Evolutionary conservation across 2,329 filamentous ascomycete genomes (phyloP).

Genomic region (Corinectria fuckeliana): DNA sequence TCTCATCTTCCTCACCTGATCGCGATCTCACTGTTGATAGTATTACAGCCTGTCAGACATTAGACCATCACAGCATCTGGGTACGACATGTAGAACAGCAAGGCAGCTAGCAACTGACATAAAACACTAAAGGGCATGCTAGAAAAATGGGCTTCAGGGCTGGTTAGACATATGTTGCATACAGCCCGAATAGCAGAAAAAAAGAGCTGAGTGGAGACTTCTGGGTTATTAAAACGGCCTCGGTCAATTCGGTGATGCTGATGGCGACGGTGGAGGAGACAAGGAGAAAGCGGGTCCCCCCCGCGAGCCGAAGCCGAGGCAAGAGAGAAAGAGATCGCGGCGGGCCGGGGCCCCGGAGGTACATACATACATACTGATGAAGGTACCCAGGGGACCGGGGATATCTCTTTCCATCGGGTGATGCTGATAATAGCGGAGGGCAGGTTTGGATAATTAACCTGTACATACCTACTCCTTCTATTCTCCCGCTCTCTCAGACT

Average conservation of each 20-base stretch:
- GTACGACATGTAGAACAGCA: no score
- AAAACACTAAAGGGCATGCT: no score
- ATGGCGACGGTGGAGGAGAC: slow-evolving; percentile 3
- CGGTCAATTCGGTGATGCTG: slow-evolving; percentile 14
- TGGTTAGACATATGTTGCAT: no score
- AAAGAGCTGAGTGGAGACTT: neutral
- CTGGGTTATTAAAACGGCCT: slow-evolving; percentile 7
- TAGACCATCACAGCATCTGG: no score
- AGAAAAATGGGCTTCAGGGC: no score
- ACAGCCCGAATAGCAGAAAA: no score
- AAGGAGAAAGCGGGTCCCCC: slow-evolving; percentile 24
- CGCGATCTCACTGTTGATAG: no score
- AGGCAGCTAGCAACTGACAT: no score
- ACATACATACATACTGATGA: slow-evolving; percentile 10
- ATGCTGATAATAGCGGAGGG: neutral
- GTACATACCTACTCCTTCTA: neutral
- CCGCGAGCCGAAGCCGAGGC: slow-evolving; percentile 40
- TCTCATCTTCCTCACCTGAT: no score
- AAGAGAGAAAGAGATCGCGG: slow-evolving; percentile 22
- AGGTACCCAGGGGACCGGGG: neutral
- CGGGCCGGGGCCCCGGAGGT: slow-evolving; percentile 32
- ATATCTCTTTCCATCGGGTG: neutral
- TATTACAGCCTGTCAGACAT: no score
- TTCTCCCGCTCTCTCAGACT: neutral
- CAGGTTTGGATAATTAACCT: neutral